Evolutionary conservation across 1,284 basidiomycete genomes (phyloP), one percentile per base, ranked within the genome.

Genomic region (Gomphus bonarii): DNA sequence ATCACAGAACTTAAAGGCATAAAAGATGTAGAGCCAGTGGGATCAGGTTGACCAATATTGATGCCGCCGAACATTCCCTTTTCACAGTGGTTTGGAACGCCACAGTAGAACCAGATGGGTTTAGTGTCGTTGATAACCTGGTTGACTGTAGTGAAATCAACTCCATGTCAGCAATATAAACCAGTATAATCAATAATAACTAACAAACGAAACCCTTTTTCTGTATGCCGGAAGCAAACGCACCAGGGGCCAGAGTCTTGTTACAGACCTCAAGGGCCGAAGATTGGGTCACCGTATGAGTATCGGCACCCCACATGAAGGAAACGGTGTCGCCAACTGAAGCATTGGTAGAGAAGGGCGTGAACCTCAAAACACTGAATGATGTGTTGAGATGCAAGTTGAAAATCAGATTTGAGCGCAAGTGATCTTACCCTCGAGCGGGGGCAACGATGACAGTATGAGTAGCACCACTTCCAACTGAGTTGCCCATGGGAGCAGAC

Each of bases 361-460:
- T 73, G 64, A 81, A 87, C 61, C 84, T 82, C 55, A 88, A 73
- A 60, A 88, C 80, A 70, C 65, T 62, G 33, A 16, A 48, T 35
- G n/a, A 50, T 28, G 11, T 40, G n/a, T 14, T 31, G 12, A 38
- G 20, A 43, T 40, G 11, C 2, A 16, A 22, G 31, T 47, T 12
- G 3, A 38, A 8, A 25, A 42, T 43, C 12, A 3, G 10, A 16
- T 18, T 16, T 7, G n/a, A n/a, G n/a, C n/a, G n/a, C 18, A 40
- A 7, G 36, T 38, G 43, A 16, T 22, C 46, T 50, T 40, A 63
- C 62, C 85, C 85, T 67, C 85, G 78, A 3, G 79, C 78, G 35
- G 85, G 85, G 16, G 85, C 85, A 58, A 88, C 86, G 63, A 85
- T 80, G 66, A 89, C 78, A 44, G 84, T 87, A 72, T 84, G 80